Percentiles rank a stretch among this genome's conserved stretches.
phyloP scores from a whole-genome alignment of 495 filamentous ascomycete species.

The Cryomyces antarcticus region DNA sequence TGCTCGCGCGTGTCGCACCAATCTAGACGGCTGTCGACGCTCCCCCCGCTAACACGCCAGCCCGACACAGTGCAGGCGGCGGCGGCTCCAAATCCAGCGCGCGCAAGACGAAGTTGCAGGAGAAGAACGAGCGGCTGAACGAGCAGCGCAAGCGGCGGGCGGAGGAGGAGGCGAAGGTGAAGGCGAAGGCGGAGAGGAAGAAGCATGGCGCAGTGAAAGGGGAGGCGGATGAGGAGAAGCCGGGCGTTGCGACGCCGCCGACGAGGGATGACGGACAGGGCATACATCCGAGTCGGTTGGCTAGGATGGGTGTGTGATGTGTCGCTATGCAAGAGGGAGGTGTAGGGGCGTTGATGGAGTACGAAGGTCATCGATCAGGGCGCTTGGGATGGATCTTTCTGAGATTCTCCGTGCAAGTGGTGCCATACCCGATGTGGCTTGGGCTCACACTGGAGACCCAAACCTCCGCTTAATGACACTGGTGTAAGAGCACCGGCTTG shows the following conservation, averaged over 20 bases:
- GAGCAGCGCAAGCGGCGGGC: constrained; percentile 15
- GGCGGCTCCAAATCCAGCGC: constrained; percentile 62
- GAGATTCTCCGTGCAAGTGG: no score
- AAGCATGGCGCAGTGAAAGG: neutral
- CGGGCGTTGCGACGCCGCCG: neutral
- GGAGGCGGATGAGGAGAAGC: neutral
- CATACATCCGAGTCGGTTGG: constrained; percentile 18
- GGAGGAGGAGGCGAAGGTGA: constrained; percentile 11
- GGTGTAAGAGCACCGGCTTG: no score
- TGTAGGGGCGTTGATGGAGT: no score
- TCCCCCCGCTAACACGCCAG: no score
- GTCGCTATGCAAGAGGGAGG: no score
- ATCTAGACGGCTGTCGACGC: no score
- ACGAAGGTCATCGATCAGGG: no score
- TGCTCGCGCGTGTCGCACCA: neutral
- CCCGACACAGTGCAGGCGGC: constrained; percentile 15
- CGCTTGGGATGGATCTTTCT: no score
- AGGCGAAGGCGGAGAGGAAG: constrained; percentile 8
- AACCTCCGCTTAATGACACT: no score
- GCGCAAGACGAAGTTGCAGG: constrained; percentile 53
- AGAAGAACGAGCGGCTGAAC: constrained; percentile 68
- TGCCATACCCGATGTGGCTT: no score
- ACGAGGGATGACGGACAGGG: constrained; percentile 3
- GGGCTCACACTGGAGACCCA: no score
- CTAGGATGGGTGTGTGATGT: constrained; percentile 3